These are phyloP conservation scores for Septoria petroselini DNA, from an alignment of 2,329 filamentous ascomycete species.

Conservation along the genomic window DNA sequence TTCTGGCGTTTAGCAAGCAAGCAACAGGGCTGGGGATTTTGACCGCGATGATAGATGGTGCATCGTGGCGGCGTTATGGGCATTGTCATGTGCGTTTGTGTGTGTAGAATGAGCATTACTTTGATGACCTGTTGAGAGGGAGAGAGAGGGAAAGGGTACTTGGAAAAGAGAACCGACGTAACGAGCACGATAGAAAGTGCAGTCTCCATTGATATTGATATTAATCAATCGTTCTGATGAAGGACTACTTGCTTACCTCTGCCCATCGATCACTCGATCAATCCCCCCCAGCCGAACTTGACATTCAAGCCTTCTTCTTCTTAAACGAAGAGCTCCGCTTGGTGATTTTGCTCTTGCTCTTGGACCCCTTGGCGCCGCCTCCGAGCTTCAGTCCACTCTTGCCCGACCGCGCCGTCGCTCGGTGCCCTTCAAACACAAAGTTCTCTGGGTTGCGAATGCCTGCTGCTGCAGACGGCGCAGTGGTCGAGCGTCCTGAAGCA, in stretches of 20 bases:
- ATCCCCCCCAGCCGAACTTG: background rate
- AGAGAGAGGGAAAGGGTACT: too few relatives aligned
- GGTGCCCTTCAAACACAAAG: constrained; percentile 77
- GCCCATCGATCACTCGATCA: background rate
- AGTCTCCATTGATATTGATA: background rate
- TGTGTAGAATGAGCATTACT: too few relatives aligned
- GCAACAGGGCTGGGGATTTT: too few relatives aligned
- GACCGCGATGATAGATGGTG: too few relatives aligned
- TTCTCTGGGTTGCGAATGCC: constrained; percentile 60
- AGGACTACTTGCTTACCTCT: too few relatives aligned
- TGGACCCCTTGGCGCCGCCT: constrained; percentile 50
- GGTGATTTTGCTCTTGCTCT: constrained; percentile 43
- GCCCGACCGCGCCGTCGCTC: constrained; percentile 65
- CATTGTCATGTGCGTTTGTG: too few relatives aligned
- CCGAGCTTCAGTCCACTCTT: constrained; percentile 61
- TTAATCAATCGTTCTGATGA: too few relatives aligned
- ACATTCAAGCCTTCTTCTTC: constrained; percentile 20
- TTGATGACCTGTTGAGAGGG: too few relatives aligned
- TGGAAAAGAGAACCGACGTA: background rate
- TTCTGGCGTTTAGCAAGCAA: too few relatives aligned
- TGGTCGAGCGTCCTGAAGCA: background rate
- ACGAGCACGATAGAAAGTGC: background rate
- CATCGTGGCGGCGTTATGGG: too few relatives aligned
- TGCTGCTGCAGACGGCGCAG: constrained; percentile 7
- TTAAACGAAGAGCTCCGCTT: constrained; percentile 50